Conservation (phyloP, 257 asterid genomes). For the Gentiana dahurica region DNA sequence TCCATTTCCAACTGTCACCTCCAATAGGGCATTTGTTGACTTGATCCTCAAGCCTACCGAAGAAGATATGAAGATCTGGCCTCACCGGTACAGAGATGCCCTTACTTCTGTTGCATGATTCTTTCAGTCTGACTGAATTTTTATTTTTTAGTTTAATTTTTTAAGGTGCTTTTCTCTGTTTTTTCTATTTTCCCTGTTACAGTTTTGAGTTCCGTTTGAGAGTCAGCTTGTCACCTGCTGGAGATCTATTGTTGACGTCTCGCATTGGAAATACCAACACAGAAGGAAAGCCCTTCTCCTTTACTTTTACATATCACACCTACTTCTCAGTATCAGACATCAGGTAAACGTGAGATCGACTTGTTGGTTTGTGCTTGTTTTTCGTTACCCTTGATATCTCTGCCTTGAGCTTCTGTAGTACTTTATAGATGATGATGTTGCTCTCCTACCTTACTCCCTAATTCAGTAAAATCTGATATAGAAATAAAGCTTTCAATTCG, state of each 20-base stretch:
- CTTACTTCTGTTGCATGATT: background rate
- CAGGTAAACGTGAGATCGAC: constrained; percentile 35
- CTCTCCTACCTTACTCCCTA: no score
- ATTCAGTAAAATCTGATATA: no score
- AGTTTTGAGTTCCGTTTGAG: constrained; percentile 94
- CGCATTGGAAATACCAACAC: constrained; percentile 76
- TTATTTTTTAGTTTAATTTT: background rate
- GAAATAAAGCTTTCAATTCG: no score
- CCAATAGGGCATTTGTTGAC: constrained; percentile 62
- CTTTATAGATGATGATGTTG: no score
- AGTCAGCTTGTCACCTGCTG: constrained; percentile 66
- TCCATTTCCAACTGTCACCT: constrained; percentile 46
- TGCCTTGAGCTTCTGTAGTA: no score
- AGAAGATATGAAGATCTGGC: constrained; percentile 73
- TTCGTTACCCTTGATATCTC: background rate
- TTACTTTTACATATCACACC: constrained; percentile 90
- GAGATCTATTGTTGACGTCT: constrained; percentile 81
- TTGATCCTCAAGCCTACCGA: constrained; percentile 78
- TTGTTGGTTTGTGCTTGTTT: constrained; percentile 8
- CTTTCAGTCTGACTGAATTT: background rate
- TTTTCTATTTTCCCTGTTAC: constrained; percentile 8
- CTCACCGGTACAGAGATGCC: constrained; percentile 47
- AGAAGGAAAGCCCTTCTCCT: constrained; percentile 82
- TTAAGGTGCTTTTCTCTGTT: background rate
- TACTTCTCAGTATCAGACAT: constrained; percentile 90